These are phyloP conservation scores for Arctostaphylos glauca DNA, from an alignment of 148 eudicot genomes.

Conservation along the genomic window DNA sequence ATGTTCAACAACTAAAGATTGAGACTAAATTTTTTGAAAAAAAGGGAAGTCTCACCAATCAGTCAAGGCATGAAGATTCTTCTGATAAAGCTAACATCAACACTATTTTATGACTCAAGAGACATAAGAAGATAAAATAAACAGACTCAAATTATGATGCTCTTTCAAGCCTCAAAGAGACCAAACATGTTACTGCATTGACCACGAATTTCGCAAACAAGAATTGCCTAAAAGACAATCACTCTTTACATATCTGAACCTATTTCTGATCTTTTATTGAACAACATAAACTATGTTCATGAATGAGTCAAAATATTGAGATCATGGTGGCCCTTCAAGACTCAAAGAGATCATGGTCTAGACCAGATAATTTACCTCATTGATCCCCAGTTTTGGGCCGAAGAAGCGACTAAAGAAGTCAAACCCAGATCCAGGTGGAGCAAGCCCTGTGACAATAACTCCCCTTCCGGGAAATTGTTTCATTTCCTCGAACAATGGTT, in stretches of 20 bases:
- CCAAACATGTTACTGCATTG: no score
- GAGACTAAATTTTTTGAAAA: no score
- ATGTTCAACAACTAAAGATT: background rate
- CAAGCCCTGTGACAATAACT: conserved; percentile 56
- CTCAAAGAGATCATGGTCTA: background rate
- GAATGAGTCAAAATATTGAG: no score
- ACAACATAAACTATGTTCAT: no score
- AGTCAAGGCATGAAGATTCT: background rate
- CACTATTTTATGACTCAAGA: background rate
- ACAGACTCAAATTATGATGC: background rate
- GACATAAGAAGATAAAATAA: no score
- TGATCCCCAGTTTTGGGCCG: conserved; percentile 59
- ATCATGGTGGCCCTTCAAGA: no score
- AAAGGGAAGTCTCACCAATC: background rate
- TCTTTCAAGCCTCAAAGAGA: background rate
- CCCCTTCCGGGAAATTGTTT: conserved; percentile 54
- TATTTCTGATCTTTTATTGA: no score
- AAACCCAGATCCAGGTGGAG: conserved; percentile 58
- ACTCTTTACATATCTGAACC: no score
- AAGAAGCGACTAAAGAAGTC: conserved; percentile 77
- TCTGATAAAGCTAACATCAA: background rate
- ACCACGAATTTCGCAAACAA: no score
- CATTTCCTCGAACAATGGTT: conserved; percentile 55
- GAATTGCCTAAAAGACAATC: no score
- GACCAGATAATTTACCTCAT: conserved; percentile 43